A percentile compares a stretch with the other conserved stretches of the same genome.
These are phyloP conservation scores for Nicotiana otophora DNA, from an alignment of 257 asterid genomes.

Conservation along the genomic window DNA sequence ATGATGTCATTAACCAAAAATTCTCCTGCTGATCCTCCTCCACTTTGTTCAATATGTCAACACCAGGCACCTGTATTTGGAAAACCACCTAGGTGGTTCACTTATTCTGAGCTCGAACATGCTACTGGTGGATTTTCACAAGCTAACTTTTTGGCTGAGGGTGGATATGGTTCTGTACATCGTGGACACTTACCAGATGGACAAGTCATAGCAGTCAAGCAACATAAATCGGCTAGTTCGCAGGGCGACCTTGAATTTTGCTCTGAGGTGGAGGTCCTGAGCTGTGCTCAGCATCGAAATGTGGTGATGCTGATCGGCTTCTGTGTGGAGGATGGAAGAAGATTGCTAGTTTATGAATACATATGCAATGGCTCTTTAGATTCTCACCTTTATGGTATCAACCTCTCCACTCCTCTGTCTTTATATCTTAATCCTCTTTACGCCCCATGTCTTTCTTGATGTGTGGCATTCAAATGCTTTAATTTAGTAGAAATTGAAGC, in stretches of 20 bases:
- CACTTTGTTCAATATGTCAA: conserved; percentile 76
- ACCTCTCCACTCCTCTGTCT: background rate
- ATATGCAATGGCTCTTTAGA: conserved; percentile 91
- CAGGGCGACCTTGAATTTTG: conserved; percentile 92
- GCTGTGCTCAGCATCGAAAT: conserved; percentile 95
- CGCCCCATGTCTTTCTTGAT: background rate
- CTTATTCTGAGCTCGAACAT: conserved; percentile 61
- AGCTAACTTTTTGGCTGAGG: conserved; percentile 82
- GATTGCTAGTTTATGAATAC: conserved; percentile 75
- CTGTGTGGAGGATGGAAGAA: conserved; percentile 66
- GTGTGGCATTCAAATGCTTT: background rate
- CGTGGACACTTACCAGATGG: conserved; percentile 71
- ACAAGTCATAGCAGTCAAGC: conserved; percentile 77
- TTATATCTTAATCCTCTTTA: background rate
- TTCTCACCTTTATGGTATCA: conserved; percentile 70
- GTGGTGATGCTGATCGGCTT: conserved; percentile 89
- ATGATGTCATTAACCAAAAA: conserved; percentile 36
- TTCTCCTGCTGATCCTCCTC: conserved; percentile 64
- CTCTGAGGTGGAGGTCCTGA: conserved; percentile 80
- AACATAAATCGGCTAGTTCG: conserved; percentile 61
- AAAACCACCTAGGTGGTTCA: conserved; percentile 62
- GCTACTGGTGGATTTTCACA: conserved; percentile 68
- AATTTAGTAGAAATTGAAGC: background rate
- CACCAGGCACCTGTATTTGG: conserved; percentile 75
- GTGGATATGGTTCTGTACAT: conserved; percentile 89